Conservation (phyloP, 768 basidiomycete species). For the Nidularia pulvinata region DNA sequence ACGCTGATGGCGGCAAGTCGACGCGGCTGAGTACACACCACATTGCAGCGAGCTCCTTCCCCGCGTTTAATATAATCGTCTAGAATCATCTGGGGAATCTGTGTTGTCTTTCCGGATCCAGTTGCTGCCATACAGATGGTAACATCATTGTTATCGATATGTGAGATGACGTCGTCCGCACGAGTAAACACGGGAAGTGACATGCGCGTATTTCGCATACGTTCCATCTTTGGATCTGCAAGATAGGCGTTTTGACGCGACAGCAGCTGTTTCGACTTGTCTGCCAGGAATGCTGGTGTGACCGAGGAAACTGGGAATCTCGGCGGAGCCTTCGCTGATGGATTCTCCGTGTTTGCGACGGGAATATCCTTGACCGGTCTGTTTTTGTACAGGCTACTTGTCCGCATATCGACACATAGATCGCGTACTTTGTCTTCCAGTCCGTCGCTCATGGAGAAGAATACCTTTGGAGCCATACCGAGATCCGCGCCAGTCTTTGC, state of each 20-base stretch:
- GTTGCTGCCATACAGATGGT: constrained; percentile 90
- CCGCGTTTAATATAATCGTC: constrained; percentile 79
- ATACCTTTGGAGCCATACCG: constrained; percentile 69
- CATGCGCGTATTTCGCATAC: constrained; percentile 67
- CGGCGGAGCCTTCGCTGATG: not conserved
- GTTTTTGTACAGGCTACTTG: constrained; percentile 65
- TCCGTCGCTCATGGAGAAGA: constrained; percentile 59
- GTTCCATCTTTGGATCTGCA: constrained; percentile 53
- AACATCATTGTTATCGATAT: constrained; percentile 78
- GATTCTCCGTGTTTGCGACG: not conserved
- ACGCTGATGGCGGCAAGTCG: constrained; percentile 91
- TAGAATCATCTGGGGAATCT: constrained; percentile 90
- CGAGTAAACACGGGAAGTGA: constrained; percentile 77
- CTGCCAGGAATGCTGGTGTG: constrained; percentile 24
- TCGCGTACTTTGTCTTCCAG: constrained; percentile 74
- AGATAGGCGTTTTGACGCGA: constrained; percentile 60
- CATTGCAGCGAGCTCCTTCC: constrained; percentile 84
- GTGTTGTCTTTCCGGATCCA: constrained; percentile 94
- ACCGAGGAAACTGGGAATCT: not conserved
- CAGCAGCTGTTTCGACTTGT: constrained; percentile 60
- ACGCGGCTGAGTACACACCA: constrained; percentile 93
- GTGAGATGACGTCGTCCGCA: constrained; percentile 62
- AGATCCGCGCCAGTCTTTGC: constrained; percentile 67
- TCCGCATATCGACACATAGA: constrained; percentile 64
- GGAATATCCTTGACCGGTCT: constrained; percentile 34